phyloP scores from a whole-genome alignment of 192 early-diverging fungal genomes.

The Linnemannia schmuckeri region DNA sequence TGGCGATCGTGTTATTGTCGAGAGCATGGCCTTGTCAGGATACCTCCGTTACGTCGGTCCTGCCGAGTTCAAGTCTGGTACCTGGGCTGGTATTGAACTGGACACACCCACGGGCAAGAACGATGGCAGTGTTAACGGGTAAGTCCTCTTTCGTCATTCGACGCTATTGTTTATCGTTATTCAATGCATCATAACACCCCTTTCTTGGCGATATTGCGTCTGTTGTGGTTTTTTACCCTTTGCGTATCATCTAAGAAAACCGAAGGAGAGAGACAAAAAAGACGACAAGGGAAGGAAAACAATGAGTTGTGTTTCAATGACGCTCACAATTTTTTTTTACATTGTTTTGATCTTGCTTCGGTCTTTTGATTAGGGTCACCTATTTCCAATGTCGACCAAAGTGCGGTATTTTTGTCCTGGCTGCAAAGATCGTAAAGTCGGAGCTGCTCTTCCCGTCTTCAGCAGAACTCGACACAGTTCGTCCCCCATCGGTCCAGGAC shows the following conservation, averaged over 20 bases:
- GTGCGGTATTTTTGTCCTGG: slow-evolving; percentile 80
- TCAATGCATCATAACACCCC: neutral
- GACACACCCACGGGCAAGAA: slow-evolving; percentile 83
- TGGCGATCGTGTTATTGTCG: slow-evolving; percentile 75
- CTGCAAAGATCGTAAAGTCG: slow-evolving; percentile 66
- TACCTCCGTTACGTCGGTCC: slow-evolving; percentile 81
- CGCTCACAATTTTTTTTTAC: slow-evolving; percentile 6
- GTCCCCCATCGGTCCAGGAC: slow-evolving; percentile 35
- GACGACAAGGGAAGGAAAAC: neutral
- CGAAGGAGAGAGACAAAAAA: neutral
- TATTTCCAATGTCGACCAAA: slow-evolving; percentile 81
- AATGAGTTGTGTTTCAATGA: neutral
- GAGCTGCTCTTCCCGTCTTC: slow-evolving; percentile 33
- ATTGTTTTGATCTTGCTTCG: slow-evolving; percentile 7
- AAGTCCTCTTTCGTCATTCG: slow-evolving; percentile 24
- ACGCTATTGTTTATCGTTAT: neutral
- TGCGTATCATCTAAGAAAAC: neutral
- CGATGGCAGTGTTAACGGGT: slow-evolving; percentile 79
- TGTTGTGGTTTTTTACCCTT: neutral
- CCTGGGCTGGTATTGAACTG: slow-evolving; percentile 85
- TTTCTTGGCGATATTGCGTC: neutral
- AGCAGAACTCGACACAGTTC: slow-evolving; percentile 28
- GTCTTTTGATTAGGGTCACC: slow-evolving; percentile 57
- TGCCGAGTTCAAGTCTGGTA: slow-evolving; percentile 79
- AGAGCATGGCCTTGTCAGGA: slow-evolving; percentile 70